These are phyloP conservation scores for Colletotrichum sansevieriae DNA, from an alignment of 2,329 filamentous ascomycete species.

Conservation along the genomic window DNA sequence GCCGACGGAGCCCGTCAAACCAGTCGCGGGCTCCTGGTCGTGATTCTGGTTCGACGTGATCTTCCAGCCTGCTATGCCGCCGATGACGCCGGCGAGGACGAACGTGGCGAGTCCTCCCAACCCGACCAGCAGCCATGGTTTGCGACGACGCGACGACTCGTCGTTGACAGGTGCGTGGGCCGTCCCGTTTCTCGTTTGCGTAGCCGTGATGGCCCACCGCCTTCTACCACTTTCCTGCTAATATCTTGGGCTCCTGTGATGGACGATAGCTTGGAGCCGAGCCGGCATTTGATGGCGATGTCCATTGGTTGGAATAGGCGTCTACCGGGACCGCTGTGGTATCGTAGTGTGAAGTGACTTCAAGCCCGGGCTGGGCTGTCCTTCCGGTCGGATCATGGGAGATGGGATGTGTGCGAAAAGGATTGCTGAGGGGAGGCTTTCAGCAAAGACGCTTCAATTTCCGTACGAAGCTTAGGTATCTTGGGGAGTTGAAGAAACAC, in stretches of 20 bases:
- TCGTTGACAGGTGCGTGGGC: neutral
- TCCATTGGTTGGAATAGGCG: neutral
- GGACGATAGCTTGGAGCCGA: neutral
- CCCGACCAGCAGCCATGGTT: constrained; percentile 9
- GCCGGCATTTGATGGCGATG: neutral
- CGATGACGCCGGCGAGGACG: constrained; percentile 27
- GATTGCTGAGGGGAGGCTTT: too few relatives aligned
- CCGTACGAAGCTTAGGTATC: too few relatives aligned
- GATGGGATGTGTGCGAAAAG: too few relatives aligned
- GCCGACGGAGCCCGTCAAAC: neutral
- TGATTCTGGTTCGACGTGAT: constrained; percentile 18
- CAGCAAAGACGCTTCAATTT: too few relatives aligned
- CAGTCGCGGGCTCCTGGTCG: neutral
- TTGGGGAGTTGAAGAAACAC: too few relatives aligned
- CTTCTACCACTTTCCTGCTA: constrained; percentile 1
- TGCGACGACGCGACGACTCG: neutral
- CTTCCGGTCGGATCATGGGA: neutral
- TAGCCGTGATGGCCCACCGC: neutral
- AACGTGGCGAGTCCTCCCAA: constrained; percentile 7
- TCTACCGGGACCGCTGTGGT: neutral
- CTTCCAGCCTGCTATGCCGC: constrained; percentile 32
- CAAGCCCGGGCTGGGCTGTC: constrained; percentile 14
- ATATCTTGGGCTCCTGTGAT: constrained; percentile 11
- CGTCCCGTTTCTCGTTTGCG: neutral
- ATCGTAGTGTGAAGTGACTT: constrained; percentile 15